Percentiles rank a stretch among this genome's conserved stretches.
Evolutionary conservation across 2,329 filamentous ascomycete species (phyloP).

Genomic region (Colletotrichum karsti): DNA sequence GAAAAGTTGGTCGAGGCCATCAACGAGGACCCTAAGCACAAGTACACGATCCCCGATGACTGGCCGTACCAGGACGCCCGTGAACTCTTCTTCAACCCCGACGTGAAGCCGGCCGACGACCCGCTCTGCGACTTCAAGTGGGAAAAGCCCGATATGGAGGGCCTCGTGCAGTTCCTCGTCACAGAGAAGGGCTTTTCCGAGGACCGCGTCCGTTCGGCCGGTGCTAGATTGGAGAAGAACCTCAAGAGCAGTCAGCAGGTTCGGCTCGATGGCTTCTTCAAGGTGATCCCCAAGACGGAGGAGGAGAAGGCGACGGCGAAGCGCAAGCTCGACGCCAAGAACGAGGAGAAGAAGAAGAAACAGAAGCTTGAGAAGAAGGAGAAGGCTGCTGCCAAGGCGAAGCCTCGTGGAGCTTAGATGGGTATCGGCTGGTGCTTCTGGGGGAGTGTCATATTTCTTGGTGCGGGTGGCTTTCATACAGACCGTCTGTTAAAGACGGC

Average conservation of each 20-base stretch:
- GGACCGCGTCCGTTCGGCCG: slow-evolving; percentile 85
- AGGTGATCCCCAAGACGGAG: slow-evolving; percentile 87
- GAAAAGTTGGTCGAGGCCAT: slow-evolving; percentile 88
- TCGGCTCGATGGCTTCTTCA: slow-evolving; percentile 96
- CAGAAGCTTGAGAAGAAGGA: slow-evolving; percentile 94
- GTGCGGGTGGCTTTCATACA: background rate
- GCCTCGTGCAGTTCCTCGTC: slow-evolving; percentile 88
- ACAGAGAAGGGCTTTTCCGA: slow-evolving; percentile 97
- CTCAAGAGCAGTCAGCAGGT: slow-evolving; percentile 91
- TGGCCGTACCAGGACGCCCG: slow-evolving; percentile 96
- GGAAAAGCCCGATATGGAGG: slow-evolving; percentile 92
- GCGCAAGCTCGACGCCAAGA: slow-evolving; percentile 92
- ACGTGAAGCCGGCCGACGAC: slow-evolving; percentile 84
- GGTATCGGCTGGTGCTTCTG: too few species aligned
- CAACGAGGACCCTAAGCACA: slow-evolving; percentile 78
- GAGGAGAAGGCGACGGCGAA: slow-evolving; percentile 87
- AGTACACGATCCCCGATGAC: slow-evolving; percentile 90
- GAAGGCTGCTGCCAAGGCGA: slow-evolving; percentile 90
- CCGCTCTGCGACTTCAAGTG: slow-evolving; percentile 96
- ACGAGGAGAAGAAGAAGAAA: slow-evolving; percentile 94
- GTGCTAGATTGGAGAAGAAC: slow-evolving; percentile 85
- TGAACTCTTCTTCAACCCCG: slow-evolving; percentile 89
- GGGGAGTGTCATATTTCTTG: too few species aligned
- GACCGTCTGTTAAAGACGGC: background rate
- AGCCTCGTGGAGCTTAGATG: slow-evolving; percentile 71